These are phyloP conservation scores for Macrophomina tecta DNA, from an alignment of 2,329 filamentous ascomycete species.

Conservation along the genomic window DNA sequence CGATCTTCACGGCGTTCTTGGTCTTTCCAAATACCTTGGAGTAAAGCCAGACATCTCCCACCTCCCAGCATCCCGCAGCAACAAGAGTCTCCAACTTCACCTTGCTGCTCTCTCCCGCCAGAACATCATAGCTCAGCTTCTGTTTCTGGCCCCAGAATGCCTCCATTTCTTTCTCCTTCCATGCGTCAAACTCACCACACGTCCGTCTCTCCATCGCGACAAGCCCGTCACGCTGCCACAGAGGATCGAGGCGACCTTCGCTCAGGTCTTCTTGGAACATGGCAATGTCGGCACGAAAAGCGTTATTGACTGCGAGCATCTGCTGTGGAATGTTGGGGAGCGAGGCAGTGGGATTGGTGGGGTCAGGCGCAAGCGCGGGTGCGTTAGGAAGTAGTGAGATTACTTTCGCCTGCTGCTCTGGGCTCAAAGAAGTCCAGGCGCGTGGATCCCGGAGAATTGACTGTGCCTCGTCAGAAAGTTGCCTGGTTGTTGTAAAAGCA, in stretches of 20 bases:
- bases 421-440: slow-evolving; percentile 26
- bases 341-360: not conserved
- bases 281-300: slow-evolving; percentile 60
- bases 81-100: slow-evolving; percentile 38
- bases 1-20: slow-evolving; percentile 18
- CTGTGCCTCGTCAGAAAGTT: not conserved
- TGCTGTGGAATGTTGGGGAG: slow-evolving; percentile 28
- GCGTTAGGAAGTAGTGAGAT: slow-evolving; percentile 11
- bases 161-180: slow-evolving; percentile 61
- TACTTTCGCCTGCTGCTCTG: slow-evolving; percentile 21
- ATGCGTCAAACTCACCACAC: slow-evolving; percentile 62
- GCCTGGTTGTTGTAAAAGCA: no score
- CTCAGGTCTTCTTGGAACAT: slow-evolving; percentile 63
- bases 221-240: slow-evolving; percentile 62
- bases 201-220: slow-evolving; percentile 59
- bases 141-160: slow-evolving; percentile 64
- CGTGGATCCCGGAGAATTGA: slow-evolving; percentile 26
- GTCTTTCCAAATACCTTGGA: slow-evolving; percentile 10
- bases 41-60: slow-evolving; percentile 30
- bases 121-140: slow-evolving; percentile 36
- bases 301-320: slow-evolving; percentile 43
- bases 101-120: slow-evolving; percentile 50
- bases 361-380: not conserved
- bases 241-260: slow-evolving; percentile 61
- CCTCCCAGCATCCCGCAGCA: slow-evolving; percentile 20